These are phyloP conservation scores for Coemansia sp. DNA, from an alignment of 192 early-diverging fungal species.

Conservation along the genomic window DNA sequence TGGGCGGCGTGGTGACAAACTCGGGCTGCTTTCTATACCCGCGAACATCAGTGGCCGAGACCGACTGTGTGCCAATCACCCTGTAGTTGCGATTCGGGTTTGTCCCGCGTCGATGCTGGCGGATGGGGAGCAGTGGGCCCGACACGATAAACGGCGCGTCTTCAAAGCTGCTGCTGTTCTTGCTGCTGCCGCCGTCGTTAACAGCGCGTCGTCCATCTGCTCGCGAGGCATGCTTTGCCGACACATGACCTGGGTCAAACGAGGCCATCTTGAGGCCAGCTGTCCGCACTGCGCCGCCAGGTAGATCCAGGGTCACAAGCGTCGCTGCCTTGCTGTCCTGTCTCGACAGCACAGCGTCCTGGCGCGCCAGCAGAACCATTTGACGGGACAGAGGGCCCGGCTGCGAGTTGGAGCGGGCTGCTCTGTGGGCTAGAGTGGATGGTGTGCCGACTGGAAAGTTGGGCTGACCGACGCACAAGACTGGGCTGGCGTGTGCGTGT, in stretches of 20 bases:
- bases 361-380: constrained; percentile 27
- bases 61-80: constrained; percentile 28
- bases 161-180: constrained; percentile 23
- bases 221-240: not conserved
- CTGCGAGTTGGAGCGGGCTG: too few species aligned
- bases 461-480: too few species aligned
- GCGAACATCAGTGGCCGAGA: constrained; percentile 10
- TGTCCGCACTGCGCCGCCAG: not conserved
- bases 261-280: constrained; percentile 10
- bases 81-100: constrained; percentile 46
- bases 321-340: constrained; percentile 5
- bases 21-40: constrained; percentile 11
- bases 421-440: too few species aligned
- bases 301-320: constrained; percentile 8
- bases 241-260: constrained; percentile 10
- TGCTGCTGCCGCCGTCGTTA: constrained; percentile 6
- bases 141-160: constrained; percentile 38
- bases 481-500: too few species aligned
- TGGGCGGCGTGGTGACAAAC: constrained; percentile 29
- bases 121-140: constrained; percentile 45
- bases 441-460: too few species aligned
- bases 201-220: not conserved
- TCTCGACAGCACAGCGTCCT: constrained; percentile 7
- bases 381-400: not conserved
- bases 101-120: constrained; percentile 29